Percentiles rank a stretch among this genome's conserved stretches.
Evolutionary conservation across 495 filamentous ascomycete species (phyloP).

Genomic region (Penicillium verhagenii): DNA sequence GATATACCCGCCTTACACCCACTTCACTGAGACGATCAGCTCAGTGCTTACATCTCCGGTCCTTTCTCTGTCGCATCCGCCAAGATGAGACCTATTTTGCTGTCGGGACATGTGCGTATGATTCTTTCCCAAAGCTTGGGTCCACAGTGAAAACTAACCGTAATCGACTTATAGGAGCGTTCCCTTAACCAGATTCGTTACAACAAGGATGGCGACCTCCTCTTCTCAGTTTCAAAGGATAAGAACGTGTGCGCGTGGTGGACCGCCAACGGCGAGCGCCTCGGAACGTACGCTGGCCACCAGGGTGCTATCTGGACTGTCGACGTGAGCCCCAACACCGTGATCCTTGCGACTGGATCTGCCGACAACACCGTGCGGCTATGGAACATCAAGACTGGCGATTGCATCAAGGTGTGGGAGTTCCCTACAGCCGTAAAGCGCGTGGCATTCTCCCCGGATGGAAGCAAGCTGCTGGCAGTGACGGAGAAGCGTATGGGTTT

Average conservation of each 20-base stretch:
- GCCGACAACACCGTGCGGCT: constrained; percentile 97
- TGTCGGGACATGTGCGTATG: constrained; percentile 80
- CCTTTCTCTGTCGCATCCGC: constrained; percentile 10
- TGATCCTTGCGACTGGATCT: constrained; percentile 88
- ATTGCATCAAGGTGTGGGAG: constrained; percentile 92
- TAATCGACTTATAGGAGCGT: constrained; percentile 62
- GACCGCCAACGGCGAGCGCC: constrained; percentile 88
- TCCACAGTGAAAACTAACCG: constrained; percentile 14
- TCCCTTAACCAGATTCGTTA: constrained; percentile 98
- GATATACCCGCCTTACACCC: constrained; percentile 39
- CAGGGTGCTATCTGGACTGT: constrained; percentile 98
- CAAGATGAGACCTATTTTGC: constrained; percentile 89
- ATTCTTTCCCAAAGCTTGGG: constrained; percentile 17
- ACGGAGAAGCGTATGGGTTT: constrained; percentile 98
- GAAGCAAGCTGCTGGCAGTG: constrained; percentile 81
- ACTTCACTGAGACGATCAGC: constrained; percentile 27
- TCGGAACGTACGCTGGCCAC: constrained; percentile 95
- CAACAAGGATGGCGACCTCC: constrained; percentile 93
- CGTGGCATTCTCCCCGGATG: constrained; percentile 94
- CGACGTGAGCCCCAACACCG: constrained; percentile 92
- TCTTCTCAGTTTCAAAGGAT: constrained; percentile 97
- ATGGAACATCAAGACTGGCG: constrained; percentile 94
- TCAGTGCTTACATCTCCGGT: constrained; percentile 14
- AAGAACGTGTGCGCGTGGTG: constrained; percentile 95
- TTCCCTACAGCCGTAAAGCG: constrained; percentile 95